Conservation (phyloP, 305 asterid genomes). For the Fraxinus floribunda region DNA sequence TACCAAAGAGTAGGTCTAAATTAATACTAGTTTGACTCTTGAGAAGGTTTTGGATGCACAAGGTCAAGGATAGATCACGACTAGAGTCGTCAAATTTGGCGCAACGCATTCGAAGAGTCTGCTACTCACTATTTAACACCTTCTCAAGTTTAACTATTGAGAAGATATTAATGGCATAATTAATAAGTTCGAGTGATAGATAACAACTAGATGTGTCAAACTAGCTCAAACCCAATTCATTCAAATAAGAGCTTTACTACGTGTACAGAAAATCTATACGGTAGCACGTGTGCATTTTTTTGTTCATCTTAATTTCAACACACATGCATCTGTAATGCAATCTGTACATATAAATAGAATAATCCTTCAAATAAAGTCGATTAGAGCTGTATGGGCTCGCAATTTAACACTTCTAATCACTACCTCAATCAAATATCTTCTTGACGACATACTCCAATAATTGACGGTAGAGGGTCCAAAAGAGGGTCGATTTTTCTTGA, state of each 20-base stretch:
- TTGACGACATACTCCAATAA: not conserved
- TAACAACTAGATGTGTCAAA: not conserved
- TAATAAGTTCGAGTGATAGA: not conserved
- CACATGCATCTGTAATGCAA: not conserved
- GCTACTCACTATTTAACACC: not conserved
- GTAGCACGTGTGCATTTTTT: not conserved
- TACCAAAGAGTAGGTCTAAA: not conserved
- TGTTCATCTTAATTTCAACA: constrained; percentile 30
- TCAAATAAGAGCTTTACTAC: not conserved
- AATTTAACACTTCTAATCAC: not conserved
- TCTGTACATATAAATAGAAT: no score
- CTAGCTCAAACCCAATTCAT: not conserved
- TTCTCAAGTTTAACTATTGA: not conserved
- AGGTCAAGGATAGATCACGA: not conserved
- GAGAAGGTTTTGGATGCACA: not conserved
- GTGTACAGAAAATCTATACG: not conserved
- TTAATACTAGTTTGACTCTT: not conserved
- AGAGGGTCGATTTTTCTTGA: not conserved
- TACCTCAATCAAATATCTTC: not conserved
- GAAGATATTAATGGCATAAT: not conserved
- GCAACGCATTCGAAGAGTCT: not conserved
- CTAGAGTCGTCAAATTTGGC: not conserved
- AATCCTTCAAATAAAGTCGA: not conserved
- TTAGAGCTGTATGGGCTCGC: not conserved
- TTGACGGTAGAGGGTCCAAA: not conserved